Conservation (phyloP, 2,329 filamentous ascomycete genomes). For the Bisporella sp. region DNA sequence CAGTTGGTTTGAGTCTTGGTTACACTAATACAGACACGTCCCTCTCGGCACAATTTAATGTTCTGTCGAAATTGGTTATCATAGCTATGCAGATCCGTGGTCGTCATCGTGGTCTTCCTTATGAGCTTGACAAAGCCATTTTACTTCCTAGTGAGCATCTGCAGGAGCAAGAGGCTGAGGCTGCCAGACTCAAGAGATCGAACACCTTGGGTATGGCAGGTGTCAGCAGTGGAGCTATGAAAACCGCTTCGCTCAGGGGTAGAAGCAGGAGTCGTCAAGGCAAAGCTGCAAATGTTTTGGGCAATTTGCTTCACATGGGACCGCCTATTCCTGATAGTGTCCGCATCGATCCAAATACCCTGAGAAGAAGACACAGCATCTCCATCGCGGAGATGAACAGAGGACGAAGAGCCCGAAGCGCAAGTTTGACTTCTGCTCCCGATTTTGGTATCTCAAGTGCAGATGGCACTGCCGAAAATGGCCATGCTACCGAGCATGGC, state of each 20-base stretch:
- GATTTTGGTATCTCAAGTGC: neutral
- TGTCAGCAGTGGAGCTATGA: conserved; percentile 9
- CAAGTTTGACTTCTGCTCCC: neutral
- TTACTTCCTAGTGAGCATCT: conserved; percentile 59
- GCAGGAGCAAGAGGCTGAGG: conserved; percentile 50
- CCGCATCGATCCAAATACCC: conserved; percentile 3
- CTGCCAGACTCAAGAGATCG: conserved; percentile 23
- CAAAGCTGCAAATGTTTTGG: conserved; percentile 18
- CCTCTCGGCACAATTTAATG: conserved; percentile 74
- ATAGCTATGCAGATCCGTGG: conserved; percentile 65
- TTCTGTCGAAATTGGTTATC: conserved; percentile 55
- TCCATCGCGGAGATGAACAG: neutral
- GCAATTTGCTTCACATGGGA: conserved; percentile 24
- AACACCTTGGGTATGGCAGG: conserved; percentile 1
- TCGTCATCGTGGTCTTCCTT: conserved; percentile 61
- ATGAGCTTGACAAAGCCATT: conserved; percentile 63
- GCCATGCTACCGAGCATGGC: neutral
- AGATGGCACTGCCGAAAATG: neutral
- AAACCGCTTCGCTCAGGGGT: conserved; percentile 9
- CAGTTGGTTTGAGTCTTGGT: conserved; percentile 84
- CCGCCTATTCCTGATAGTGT: conserved; percentile 24
- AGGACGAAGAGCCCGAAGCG: neutral
- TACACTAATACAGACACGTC: conserved; percentile 70
- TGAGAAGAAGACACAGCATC: neutral
- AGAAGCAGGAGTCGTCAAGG: conserved; percentile 7